These are phyloP conservation scores for Monosporascus cannonballus DNA, from an alignment of 2,329 filamentous ascomycete genomes.

Conservation along the genomic window DNA sequence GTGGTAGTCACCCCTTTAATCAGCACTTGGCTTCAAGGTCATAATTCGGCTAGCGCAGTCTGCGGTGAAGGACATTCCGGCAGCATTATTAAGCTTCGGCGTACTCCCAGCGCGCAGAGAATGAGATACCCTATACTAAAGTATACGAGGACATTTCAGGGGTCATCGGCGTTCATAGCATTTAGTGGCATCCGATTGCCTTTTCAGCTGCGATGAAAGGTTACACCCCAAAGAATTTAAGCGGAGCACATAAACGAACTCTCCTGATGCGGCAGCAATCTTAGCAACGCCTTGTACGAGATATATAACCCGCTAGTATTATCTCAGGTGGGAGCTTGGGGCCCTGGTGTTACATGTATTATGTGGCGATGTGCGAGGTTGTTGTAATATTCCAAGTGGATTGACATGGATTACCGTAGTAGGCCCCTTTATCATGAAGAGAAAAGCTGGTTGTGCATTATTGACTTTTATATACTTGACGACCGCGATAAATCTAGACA, in stretches of 20 bases:
- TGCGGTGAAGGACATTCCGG: conserved; percentile 55
- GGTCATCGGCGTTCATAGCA: conserved; percentile 36
- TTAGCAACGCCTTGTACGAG: too few relatives aligned
- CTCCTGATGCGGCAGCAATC: too few relatives aligned
- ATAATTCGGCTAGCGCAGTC: conserved; percentile 54
- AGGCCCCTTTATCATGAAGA: too few relatives aligned
- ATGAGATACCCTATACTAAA: conserved; percentile 38
- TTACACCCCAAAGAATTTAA: conserved; percentile 12
- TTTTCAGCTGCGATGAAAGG: conserved; percentile 51
- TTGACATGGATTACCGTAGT: too few relatives aligned
- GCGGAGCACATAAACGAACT: background rate
- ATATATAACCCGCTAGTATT: too few relatives aligned
- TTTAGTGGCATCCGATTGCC: conserved; percentile 40
- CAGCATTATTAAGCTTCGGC: conserved; percentile 51
- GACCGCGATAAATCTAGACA: too few relatives aligned
- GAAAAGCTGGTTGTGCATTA: too few relatives aligned
- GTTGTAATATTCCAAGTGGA: too few relatives aligned
- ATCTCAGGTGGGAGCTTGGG: too few relatives aligned
- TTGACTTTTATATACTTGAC: too few relatives aligned
- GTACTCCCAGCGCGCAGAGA: conserved; percentile 25
- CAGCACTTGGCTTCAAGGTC: conserved; percentile 48
- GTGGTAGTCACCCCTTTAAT: conserved; percentile 38
- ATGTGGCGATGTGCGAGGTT: too few relatives aligned
- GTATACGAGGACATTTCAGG: conserved; percentile 47
- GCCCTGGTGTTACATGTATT: too few relatives aligned